Percentiles rank a stretch among this genome's conserved stretches.
Conservation (phyloP, 1,284 basidiomycete species). For the Puccinia novopanici region DNA sequence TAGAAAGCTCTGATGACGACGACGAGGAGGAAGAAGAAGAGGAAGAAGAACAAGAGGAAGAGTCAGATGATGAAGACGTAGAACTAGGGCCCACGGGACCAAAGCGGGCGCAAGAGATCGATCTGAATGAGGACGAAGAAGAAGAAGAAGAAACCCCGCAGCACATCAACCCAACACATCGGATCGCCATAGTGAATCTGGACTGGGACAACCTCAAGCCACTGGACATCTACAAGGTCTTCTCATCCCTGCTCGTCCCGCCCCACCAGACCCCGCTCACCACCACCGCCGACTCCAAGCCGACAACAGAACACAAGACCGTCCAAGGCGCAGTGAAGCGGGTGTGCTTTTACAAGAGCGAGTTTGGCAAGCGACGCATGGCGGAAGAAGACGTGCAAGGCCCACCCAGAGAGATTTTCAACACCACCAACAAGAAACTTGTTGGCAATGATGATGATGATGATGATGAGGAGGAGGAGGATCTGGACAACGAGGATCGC, state of each 20-base stretch:
- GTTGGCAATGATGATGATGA: not conserved
- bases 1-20: slow-evolving; percentile 73
- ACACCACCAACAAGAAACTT: slow-evolving; percentile 50
- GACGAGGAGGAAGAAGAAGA: slow-evolving; percentile 51
- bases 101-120: not conserved
- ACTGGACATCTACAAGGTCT: slow-evolving; percentile 86
- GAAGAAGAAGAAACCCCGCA: slow-evolving; percentile 33
- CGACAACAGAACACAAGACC: slow-evolving; percentile 6
- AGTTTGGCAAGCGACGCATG: slow-evolving; percentile 89
- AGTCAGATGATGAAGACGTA: slow-evolving; percentile 57
- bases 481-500: slow-evolving; percentile 57
- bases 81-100: slow-evolving; percentile 48
- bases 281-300: slow-evolving; percentile 60
- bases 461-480: slow-evolving; percentile 58
- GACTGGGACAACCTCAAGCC: slow-evolving; percentile 98
- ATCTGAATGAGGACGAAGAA: not conserved
- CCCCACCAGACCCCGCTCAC: slow-evolving; percentile 6
- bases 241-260: slow-evolving; percentile 75
- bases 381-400: slow-evolving; percentile 84
- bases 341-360: slow-evolving; percentile 84
- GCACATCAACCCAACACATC: slow-evolving; percentile 64
- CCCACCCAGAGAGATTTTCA: slow-evolving; percentile 81
- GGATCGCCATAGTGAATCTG: slow-evolving; percentile 89
- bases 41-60: slow-evolving; percentile 46
- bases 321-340: slow-evolving; percentile 68